phyloP scores from a whole-genome alignment of 768 basidiomycete genomes.

The Scleroderma citrinum region DNA sequence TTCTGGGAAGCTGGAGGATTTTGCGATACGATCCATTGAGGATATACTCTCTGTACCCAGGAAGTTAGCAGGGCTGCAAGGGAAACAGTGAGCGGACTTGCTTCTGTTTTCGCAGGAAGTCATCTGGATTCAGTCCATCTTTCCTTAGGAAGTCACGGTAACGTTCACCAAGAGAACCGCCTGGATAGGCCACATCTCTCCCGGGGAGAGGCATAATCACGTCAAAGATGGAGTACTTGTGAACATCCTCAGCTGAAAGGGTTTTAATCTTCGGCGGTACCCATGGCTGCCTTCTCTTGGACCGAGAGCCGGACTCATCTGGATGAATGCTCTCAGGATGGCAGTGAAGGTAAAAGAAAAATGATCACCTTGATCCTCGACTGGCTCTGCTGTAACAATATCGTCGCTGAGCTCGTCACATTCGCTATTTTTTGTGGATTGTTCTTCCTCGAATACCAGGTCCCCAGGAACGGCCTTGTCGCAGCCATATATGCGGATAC shows the following conservation, averaged over 20 bases:
- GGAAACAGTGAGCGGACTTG: slow-evolving; percentile 29
- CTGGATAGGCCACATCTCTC: slow-evolving; percentile 89
- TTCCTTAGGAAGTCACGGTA: slow-evolving; percentile 75
- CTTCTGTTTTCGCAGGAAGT: slow-evolving; percentile 89
- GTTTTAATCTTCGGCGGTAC: slow-evolving; percentile 68
- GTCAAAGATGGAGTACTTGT: slow-evolving; percentile 85
- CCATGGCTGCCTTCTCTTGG: slow-evolving; percentile 41
- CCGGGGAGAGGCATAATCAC: slow-evolving; percentile 98
- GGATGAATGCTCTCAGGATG: neutral
- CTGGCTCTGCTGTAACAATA: slow-evolving; percentile 26
- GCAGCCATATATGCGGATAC: slow-evolving; percentile 72
- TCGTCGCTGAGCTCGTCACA: slow-evolving; percentile 15
- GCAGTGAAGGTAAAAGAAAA: neutral
- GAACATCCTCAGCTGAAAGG: slow-evolving; percentile 69
- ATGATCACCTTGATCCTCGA: slow-evolving; percentile 31
- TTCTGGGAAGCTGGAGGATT: slow-evolving; percentile 79
- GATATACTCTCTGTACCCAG: slow-evolving; percentile 69
- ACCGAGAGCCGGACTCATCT: slow-evolving; percentile 6
- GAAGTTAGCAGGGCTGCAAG: slow-evolving; percentile 6
- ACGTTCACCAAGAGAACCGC: slow-evolving; percentile 77
- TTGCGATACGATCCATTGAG: slow-evolving; percentile 91
- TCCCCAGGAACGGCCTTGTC: slow-evolving; percentile 80
- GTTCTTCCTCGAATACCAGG: slow-evolving; percentile 66
- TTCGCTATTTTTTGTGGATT: slow-evolving; percentile 14
- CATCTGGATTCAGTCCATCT: slow-evolving; percentile 88